Evolutionary conservation across 163 green algal genomes (phyloP), one percentile per base, ranked within the genome.

Genomic region (Scenedesmus sp.): DNA sequence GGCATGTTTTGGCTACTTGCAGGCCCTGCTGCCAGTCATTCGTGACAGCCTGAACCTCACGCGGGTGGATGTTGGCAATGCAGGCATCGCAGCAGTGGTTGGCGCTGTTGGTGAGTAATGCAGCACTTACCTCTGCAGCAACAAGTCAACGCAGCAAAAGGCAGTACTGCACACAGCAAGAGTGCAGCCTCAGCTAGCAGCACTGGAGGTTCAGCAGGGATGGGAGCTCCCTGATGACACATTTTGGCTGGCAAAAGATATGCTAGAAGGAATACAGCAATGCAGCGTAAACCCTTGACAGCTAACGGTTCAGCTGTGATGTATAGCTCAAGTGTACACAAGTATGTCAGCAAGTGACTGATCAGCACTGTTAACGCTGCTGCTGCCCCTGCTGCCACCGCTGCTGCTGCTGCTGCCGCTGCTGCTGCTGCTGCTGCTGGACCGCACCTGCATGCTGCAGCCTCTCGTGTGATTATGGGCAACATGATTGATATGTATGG

Each of bases 391-490:
- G 53, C 53, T 65, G 13, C 53, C 26, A 16, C 53, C 35, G 59
- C 72, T 44, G 65, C 3, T 35, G 22, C 35, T 2, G 9, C 12
- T 24, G 35, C 22, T 33, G 59, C 59, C 35, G 59, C 59, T 72
- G 59, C 22, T 72, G 59, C 53, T 65, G 53, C 53, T 65, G 13
- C 53, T 65, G 53, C 53, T 72, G 59, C 72, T 44, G 65, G 10
- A 18, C 65, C n/a, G 72, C 72, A 24, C 33, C 4, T 44, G 6
- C 26, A 7, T 78, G 16, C 35, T 53, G 59, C 59, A 89, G 83
- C 97, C 49, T 95, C 94, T 0, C 97, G 97, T 83, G 89, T 99
- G 53, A 82, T 94, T 42, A 97, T 99, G 92, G 98, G 98, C 40
- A 90, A 89, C 30, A 90, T 99, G 20, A 97, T 97, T 87, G 98